A percentile compares a stretch with the other conserved stretches of the same genome.
Evolutionary conservation across 306 rosid genomes (phyloP).

Genomic region (Corylus heterophylla): DNA sequence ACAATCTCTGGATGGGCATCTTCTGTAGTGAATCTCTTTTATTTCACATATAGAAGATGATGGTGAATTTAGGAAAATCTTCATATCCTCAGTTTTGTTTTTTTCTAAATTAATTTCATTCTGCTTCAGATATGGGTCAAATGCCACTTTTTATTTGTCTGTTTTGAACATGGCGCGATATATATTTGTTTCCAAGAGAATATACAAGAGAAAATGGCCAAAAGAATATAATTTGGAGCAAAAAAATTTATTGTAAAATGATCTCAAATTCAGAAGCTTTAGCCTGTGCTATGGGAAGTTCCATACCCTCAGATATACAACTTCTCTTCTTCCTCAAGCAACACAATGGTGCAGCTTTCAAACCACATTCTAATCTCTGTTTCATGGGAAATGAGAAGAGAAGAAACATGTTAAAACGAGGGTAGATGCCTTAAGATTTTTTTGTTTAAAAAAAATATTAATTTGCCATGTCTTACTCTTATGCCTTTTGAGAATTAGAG

Average conservation of each 20-base stretch:
- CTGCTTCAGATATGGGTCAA: not conserved
- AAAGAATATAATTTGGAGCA: not conserved
- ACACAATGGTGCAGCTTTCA: not conserved
- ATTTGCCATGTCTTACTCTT: too few relatives aligned
- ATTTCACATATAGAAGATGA: not conserved
- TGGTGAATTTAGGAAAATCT: not conserved
- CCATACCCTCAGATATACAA: not conserved
- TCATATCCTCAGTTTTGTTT: not conserved
- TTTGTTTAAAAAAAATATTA: too few relatives aligned
- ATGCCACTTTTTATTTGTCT: not conserved
- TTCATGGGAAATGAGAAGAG: not conserved
- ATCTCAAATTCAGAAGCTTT: constrained; percentile 2
- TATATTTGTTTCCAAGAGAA: not conserved
- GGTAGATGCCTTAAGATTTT: too few relatives aligned
- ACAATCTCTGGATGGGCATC: not conserved
- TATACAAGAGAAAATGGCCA: not conserved
- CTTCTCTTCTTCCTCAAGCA: not conserved
- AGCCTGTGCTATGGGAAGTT: constrained; percentile 13
- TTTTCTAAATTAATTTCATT: not conserved
- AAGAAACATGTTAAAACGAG: too few relatives aligned
- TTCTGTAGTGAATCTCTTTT: not conserved
- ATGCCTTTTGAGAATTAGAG: too few relatives aligned
- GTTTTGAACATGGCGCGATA: not conserved
- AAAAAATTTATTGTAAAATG: not conserved
- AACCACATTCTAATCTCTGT: not conserved